Evolutionary conservation across 176 grass and related monocot species (phyloP).

Genomic region (Elymus sibiricus): DNA sequence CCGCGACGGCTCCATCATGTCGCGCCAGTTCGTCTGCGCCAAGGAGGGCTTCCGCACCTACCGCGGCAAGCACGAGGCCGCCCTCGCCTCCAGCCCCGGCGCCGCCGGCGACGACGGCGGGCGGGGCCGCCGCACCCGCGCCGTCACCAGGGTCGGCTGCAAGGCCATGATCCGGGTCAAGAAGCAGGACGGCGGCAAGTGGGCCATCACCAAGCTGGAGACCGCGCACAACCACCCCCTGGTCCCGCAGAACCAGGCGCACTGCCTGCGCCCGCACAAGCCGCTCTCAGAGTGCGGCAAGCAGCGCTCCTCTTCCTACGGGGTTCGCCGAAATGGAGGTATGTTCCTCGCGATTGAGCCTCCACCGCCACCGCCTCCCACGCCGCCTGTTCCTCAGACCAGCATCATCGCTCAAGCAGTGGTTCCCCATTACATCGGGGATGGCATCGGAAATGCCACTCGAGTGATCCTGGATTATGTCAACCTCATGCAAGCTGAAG

Average conservation of each 20-base stretch:
- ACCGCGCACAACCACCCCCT: conserved; percentile 61
- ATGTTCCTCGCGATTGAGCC: conserved; percentile 31
- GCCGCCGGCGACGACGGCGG: neutral
- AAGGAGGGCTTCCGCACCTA: conserved; percentile 78
- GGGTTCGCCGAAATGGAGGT: conserved; percentile 16
- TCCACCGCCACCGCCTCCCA: neutral
- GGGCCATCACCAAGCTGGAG: conserved; percentile 69
- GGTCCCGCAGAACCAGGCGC: conserved; percentile 33
- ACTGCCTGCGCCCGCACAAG: conserved; percentile 50
- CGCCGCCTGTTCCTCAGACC: neutral
- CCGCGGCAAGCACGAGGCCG: conserved; percentile 47
- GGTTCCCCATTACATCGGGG: conserved; percentile 15
- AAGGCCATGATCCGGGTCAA: conserved; percentile 86
- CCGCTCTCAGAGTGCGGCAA: conserved; percentile 60
- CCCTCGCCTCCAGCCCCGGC: neutral
- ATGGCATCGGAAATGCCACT: conserved; percentile 36
- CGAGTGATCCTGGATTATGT: conserved; percentile 53
- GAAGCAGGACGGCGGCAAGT: conserved; percentile 51
- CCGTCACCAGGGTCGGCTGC: conserved; percentile 71
- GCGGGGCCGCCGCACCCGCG: conserved; percentile 46
- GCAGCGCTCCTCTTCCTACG: conserved; percentile 14
- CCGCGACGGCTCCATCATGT: conserved; percentile 64
- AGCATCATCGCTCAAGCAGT: neutral
- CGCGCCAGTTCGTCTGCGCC: conserved; percentile 71
- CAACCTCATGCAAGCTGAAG: conserved; percentile 58